Evolutionary conservation across 495 filamentous ascomycete species (phyloP).

Genomic region (Aspergillus taichungensis): DNA sequence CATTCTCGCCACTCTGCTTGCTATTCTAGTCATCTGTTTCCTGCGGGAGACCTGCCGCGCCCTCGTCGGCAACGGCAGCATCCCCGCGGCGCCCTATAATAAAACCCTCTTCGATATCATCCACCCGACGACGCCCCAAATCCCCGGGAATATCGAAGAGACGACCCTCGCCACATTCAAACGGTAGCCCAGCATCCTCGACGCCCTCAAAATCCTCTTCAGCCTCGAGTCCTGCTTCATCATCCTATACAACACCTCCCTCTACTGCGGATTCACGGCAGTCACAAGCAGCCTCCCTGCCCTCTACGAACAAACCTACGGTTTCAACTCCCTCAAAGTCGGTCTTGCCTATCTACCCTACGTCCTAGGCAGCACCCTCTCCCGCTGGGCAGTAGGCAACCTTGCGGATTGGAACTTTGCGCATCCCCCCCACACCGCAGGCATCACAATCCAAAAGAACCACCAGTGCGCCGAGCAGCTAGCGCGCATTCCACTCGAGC

Average conservation of each 20-base stretch:
- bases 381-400: not conserved
- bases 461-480: not conserved
- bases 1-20: slow-evolving; percentile 38
- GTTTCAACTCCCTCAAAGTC: not conserved
- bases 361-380: not conserved
- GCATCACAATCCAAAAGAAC: not conserved
- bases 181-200: too few species aligned
- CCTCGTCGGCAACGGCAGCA: slow-evolving; percentile 31
- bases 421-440: not conserved
- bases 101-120: too few species aligned
- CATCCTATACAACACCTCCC: not conserved
- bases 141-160: too few species aligned
- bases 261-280: not conserved
- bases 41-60: slow-evolving; percentile 30
- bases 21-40: slow-evolving; percentile 14
- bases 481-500: not conserved
- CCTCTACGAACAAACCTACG: not conserved
- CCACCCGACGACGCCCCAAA: too few species aligned
- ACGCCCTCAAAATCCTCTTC: not conserved
- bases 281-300: not conserved
- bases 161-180: too few species aligned
- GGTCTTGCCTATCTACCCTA: not conserved
- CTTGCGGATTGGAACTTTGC: slow-evolving; percentile 1
- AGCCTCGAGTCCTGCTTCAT: not conserved
- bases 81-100: slow-evolving; percentile 27